Conservation (phyloP, 805 yeast species). For the Starmerella cellae region DNA sequence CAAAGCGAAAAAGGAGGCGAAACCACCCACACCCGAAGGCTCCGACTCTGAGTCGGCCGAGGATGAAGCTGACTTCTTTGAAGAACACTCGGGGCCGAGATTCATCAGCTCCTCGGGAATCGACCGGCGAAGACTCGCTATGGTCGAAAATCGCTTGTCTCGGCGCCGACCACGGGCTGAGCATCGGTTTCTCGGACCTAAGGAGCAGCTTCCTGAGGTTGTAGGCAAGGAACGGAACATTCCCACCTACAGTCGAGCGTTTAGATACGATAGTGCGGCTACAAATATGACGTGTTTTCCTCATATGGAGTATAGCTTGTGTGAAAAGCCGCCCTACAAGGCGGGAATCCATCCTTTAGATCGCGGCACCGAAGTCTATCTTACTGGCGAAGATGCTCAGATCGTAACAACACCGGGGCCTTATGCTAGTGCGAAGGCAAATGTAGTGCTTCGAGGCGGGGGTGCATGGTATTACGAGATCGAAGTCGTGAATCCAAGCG, state of each 20-base stretch:
- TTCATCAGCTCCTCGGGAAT: background rate
- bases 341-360: constrained; percentile 14
- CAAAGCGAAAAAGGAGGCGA: background rate
- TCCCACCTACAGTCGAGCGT: constrained; percentile 11
- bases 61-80: background rate
- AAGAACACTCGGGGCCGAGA: background rate
- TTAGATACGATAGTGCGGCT: constrained; percentile 15
- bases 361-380: constrained; percentile 5
- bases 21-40: background rate
- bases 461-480: constrained; percentile 76
- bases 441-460: constrained; percentile 52
- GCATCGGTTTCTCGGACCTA: constrained; percentile 7
- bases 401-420: constrained; percentile 51
- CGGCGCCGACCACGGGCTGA: constrained; percentile 2
- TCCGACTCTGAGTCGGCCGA: background rate
- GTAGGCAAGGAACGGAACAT: background rate
- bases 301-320: constrained; percentile 11
- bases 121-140: background rate
- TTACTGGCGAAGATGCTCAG: constrained; percentile 8
- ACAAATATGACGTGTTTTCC: constrained; percentile 10
- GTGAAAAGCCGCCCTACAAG: constrained; percentile 12
- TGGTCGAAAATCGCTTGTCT: constrained; percentile 12
- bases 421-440: constrained; percentile 68
- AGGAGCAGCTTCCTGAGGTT: background rate
- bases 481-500: constrained; percentile 39